phyloP scores from a whole-genome alignment of 2,329 filamentous ascomycete genomes.

The Pseudovirgaria hyperparasitica region DNA sequence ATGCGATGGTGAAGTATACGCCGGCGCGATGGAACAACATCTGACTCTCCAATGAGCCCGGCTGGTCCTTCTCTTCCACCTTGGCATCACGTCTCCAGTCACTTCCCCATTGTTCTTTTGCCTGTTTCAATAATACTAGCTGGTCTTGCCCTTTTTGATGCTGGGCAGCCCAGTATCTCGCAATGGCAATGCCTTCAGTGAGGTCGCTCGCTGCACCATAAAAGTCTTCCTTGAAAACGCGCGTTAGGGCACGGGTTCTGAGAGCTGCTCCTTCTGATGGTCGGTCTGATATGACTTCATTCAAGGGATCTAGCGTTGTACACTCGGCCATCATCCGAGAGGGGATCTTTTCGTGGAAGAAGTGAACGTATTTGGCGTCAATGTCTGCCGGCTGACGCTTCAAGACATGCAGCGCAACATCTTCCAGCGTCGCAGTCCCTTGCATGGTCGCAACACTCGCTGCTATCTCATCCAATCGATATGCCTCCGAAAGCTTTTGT shows the following conservation, averaged over 20 bases:
- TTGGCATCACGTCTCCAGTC: conserved; percentile 39
- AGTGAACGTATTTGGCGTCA: conserved; percentile 80
- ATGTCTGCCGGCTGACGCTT: conserved; percentile 53
- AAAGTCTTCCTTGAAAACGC: conserved; percentile 63
- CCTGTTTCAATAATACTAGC: conserved; percentile 38
- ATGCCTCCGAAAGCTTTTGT: conserved; percentile 64
- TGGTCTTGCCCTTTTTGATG: conserved; percentile 39
- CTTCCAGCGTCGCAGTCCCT: conserved; percentile 61
- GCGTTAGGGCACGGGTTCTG: conserved; percentile 61
- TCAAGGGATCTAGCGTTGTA: conserved; percentile 53
- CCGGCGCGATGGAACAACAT: conserved; percentile 64
- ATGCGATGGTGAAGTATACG: conserved; percentile 60
- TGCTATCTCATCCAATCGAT: conserved; percentile 70
- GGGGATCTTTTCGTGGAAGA: conserved; percentile 84
- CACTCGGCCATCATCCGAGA: conserved; percentile 59
- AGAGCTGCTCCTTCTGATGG: conserved; percentile 54
- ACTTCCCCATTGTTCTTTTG: conserved; percentile 25
- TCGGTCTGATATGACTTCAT: conserved; percentile 52
- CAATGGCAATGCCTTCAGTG: conserved; percentile 48
- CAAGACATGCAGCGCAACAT: conserved; percentile 61
- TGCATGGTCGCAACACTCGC: conserved; percentile 78
- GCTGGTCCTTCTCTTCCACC: conserved; percentile 52
- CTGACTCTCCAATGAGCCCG: conserved; percentile 62
- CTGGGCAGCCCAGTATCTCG: conserved; percentile 40
- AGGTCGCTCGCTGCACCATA: conserved; percentile 58